Base-by-base conservation (phyloP, 305 asterid species). In the Fraxinus velutina region DNA sequence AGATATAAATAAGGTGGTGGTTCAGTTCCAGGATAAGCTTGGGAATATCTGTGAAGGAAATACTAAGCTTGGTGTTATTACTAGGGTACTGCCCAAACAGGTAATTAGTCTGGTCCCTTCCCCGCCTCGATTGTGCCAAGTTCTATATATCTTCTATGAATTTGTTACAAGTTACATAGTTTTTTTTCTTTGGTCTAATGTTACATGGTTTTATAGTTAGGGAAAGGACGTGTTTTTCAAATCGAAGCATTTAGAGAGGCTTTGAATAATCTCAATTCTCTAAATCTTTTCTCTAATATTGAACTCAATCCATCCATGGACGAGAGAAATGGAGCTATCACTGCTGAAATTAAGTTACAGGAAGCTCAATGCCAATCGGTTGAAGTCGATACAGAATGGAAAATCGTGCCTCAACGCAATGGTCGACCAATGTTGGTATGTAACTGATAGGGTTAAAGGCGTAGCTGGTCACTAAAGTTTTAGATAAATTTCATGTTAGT, bases 351-450 rank as follows among this genome's bases (percentile, higher is more conserved):
- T 79, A 94, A 94, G 90, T 88, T 96, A 6, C 91, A 94, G 90
- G 99, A 96, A 82, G 87, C 93, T 82, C 98, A 94, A 83, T 98
- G 92, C 88, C 92, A 92, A 80, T 94, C 98, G 77, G 97, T 98
- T 73, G 99, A 96, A 91, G 98, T 94, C 78, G 92, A 98, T 85
- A 89, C 98, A 29, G 98, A 94, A 83, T 96, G 98, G 98, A 93
- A 96, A 81, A 90, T 96, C n/a, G 96, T 96, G 78, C 99, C 99
- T 73, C 98, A 97, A 76, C 93, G 94, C 75, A 97, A 93, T 71
- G 99, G 98, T 82, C 97, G 96, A 34, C 99, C 99, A 60, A 90
- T 98, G 15, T 72, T 96, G 95, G 99, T 93, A 90, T 2, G 70
- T 57, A 6, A 19, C 62, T 2, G 24, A 57, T 19, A 1, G 29